These are phyloP conservation scores for Naganishia sp. DNA, from an alignment of 1,284 basidiomycete species.

Conservation along the genomic window DNA sequence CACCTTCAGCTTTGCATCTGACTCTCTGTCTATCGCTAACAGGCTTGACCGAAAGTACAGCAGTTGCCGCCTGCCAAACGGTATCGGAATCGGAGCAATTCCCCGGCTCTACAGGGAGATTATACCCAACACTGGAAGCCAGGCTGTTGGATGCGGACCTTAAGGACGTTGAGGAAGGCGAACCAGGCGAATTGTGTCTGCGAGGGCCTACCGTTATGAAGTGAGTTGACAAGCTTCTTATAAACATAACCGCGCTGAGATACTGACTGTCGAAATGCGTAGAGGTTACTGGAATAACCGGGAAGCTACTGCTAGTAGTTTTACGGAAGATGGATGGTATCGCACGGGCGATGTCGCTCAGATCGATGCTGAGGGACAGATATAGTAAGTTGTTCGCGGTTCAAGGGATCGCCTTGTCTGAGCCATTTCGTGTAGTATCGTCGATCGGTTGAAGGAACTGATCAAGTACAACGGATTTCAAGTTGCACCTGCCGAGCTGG, in stretches of 20 bases:
- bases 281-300: conserved; percentile 66
- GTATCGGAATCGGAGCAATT: conserved; percentile 49
- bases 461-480: conserved; percentile 69
- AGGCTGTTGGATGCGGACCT: conserved; percentile 62
- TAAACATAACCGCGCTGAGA: conserved; percentile 56
- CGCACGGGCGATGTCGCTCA: conserved; percentile 77
- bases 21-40: conserved; percentile 67
- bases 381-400: conserved; percentile 37
- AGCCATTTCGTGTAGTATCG: conserved; percentile 41
- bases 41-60: conserved; percentile 59
- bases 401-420: not conserved
- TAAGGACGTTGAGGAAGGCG: conserved; percentile 56
- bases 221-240: conserved; percentile 69
- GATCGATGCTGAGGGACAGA: conserved; percentile 63
- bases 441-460: conserved; percentile 67
- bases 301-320: conserved; percentile 64
- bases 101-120: conserved; percentile 67
- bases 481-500: conserved; percentile 80
- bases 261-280: conserved; percentile 42
- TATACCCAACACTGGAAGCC: conserved; percentile 76
- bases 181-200: conserved; percentile 78
- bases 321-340: conserved; percentile 66
- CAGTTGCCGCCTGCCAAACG: conserved; percentile 51
- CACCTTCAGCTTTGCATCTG: conserved; percentile 49
- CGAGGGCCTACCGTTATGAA: conserved; percentile 79